These are phyloP conservation scores for Zalaria sp. DNA, from an alignment of 2,329 filamentous ascomycete genomes.

Conservation along the genomic window DNA sequence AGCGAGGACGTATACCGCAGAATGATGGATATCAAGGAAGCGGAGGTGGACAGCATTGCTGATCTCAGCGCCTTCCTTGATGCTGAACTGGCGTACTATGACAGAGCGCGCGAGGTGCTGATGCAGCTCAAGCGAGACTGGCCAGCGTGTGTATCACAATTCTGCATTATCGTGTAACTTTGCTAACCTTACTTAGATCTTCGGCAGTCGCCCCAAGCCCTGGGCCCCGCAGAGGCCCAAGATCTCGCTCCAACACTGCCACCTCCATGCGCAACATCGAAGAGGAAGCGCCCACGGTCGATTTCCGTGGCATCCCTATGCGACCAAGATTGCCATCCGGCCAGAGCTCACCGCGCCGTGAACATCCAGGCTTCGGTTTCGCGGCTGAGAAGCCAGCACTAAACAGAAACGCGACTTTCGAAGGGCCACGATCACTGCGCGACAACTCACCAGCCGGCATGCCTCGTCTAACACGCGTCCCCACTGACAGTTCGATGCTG, in stretches of 20 bases:
- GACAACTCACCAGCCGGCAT: slow-evolving; percentile 35
- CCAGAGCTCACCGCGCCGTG: slow-evolving; percentile 26
- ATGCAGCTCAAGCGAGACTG: slow-evolving; percentile 54
- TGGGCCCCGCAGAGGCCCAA: slow-evolving; percentile 22
- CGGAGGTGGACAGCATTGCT: slow-evolving; percentile 67
- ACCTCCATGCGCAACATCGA: slow-evolving; percentile 42
- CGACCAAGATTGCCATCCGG: slow-evolving; percentile 29
- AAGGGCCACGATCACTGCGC: slow-evolving; percentile 35
- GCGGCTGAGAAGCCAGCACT: slow-evolving; percentile 29
- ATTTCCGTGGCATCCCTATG: slow-evolving; percentile 36
- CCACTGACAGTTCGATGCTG: slow-evolving; percentile 40
- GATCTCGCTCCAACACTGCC: slow-evolving; percentile 49
- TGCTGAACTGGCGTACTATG: slow-evolving; percentile 79
- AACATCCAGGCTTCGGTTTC: slow-evolving; percentile 27
- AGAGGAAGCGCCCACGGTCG: slow-evolving; percentile 39
- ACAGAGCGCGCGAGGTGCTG: slow-evolving; percentile 77
- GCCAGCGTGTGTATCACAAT: slow-evolving; percentile 40
- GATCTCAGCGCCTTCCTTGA: slow-evolving; percentile 76
- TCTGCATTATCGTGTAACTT: slow-evolving; percentile 5
- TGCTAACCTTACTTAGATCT: slow-evolving; percentile 4
- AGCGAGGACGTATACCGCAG: slow-evolving; percentile 81
- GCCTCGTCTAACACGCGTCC: slow-evolving; percentile 35
- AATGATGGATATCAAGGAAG: slow-evolving; percentile 94
- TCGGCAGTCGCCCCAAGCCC: slow-evolving; percentile 2
- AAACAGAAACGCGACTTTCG: slow-evolving; percentile 42